A percentile compares a stretch with the other conserved stretches of the same genome.
phyloP scores from a whole-genome alignment of 345 rosid genomes.

The Moricandia arvensis region DNA sequence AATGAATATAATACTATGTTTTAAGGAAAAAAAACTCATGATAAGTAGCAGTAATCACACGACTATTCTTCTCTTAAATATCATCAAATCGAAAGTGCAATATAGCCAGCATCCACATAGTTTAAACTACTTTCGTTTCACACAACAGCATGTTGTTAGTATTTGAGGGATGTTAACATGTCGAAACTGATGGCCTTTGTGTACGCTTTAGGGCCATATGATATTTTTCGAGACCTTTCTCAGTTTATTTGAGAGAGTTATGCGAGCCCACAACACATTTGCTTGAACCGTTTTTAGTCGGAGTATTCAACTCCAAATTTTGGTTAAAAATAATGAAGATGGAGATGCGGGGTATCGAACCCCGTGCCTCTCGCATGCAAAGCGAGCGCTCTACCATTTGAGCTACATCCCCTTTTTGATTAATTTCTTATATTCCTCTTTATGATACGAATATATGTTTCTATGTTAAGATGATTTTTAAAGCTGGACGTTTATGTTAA shows the following conservation, averaged over 20 bases:
- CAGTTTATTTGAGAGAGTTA: neutral
- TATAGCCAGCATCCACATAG: neutral
- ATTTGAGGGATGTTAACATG: neutral
- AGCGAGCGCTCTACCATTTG: slow-evolving; percentile 95
- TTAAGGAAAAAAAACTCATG: neutral
- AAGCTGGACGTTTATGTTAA: too few relatives aligned
- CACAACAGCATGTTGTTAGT: neutral
- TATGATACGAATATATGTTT: too few relatives aligned
- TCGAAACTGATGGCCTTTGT: too few relatives aligned
- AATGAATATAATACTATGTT: neutral
- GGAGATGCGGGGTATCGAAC: slow-evolving; percentile 94
- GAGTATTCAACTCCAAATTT: too few relatives aligned
- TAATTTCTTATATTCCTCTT: too few relatives aligned
- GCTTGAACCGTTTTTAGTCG: neutral
- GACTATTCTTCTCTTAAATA: slow-evolving; percentile 10
- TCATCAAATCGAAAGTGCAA: neutral
- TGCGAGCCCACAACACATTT: neutral
- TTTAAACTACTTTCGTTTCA: neutral
- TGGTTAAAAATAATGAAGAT: neutral
- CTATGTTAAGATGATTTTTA: too few relatives aligned
- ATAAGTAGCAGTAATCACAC: slow-evolving; percentile 8
- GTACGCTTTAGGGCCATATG: too few relatives aligned
- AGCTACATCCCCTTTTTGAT: slow-evolving; percentile 31
- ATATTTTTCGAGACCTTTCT: neutral
- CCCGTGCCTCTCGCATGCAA: slow-evolving; percentile 94